Evolutionary conservation across 371 early-diverging fungal species (phyloP), one percentile per base, ranked within the genome.

Genomic region (Amoeboaphelidium occidentale): DNA sequence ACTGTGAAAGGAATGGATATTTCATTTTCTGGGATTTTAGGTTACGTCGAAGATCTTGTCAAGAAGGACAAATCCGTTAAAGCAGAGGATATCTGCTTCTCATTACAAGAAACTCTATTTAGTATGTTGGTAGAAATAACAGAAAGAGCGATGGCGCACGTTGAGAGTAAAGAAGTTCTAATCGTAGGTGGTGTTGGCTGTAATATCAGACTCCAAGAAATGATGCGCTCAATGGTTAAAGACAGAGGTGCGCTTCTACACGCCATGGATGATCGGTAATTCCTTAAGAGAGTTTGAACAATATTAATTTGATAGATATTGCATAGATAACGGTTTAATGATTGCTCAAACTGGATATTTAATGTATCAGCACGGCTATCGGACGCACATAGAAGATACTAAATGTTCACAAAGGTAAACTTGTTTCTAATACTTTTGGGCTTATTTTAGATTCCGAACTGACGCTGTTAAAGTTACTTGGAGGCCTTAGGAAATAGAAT

Each of bases 1-100:
- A 70, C 80, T 0, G 97, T 99, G 55, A 99, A 99, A 60, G 99
- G 99, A 25, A 99, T 98, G 99, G 99, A 99, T 58, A 89, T 99
- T n/a, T 92, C 93, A 13, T 98, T 98, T 59, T 84, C 85, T 2
- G 99, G 99, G 2, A 87, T 99, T 27, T 64, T 97, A 42, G 78
- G 92, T 0, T 69, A 72, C 51, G 80, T 97, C 45, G 92, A 93
- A 57, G 59, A 62, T n/a, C 54, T 81, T 4, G 84, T 83, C 0
- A 69, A 74, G 48, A 72, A 53, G 2, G 27, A 27, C 26, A 6
- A 22, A 6, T 23, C 54, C 2, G 43, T 76, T 21, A 72, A 80
- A 2, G 71, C 75, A 24, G 88, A 82, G 25, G 97, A 97, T 55
- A 66, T 98, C 21, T 98, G 98, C 64, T 98, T 79, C 59, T 92